Evolutionary conservation across 331 rosid genomes (phyloP).

Genomic region (Rosa hybrid): DNA sequence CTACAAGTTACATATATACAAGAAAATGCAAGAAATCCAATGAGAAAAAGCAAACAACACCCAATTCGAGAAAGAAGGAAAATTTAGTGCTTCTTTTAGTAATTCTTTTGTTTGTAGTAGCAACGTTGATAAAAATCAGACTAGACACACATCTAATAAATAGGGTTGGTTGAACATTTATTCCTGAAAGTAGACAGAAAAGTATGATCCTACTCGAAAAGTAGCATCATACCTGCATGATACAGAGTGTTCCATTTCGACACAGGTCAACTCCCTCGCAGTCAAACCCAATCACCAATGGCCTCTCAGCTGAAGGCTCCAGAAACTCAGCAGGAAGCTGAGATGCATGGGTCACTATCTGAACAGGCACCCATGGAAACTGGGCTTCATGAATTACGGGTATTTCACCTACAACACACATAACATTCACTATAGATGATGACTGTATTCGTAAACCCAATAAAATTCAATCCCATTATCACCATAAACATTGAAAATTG

Average conservation of each 20-base stretch:
- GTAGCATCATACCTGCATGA: conserved; percentile 68
- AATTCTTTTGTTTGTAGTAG: neutral
- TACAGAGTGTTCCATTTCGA: conserved; percentile 75
- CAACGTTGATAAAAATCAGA: neutral
- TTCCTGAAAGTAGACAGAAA: no score
- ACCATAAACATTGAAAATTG: neutral
- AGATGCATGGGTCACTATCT: conserved; percentile 63
- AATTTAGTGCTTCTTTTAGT: neutral
- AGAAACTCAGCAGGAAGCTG: conserved; percentile 81
- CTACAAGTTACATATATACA: neutral
- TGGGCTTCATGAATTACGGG: conserved; percentile 38
- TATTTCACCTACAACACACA: conserved; percentile 58
- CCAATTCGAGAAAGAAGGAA: neutral
- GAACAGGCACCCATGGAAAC: conserved; percentile 51
- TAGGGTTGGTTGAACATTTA: neutral
- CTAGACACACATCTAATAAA: conserved; percentile 7
- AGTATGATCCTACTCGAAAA: neutral
- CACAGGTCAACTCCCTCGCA: conserved; percentile 94
- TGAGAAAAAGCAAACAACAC: neutral
- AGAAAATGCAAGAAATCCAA: neutral
- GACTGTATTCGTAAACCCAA: conserved; percentile 2
- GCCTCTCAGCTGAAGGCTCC: conserved; percentile 59
- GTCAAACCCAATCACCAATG: conserved; percentile 74
- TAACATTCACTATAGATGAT: no score
- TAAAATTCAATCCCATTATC: neutral